Base-by-base conservation (phyloP, 495 filamentous ascomycete genomes). In the Penicillium robsamsonii region DNA sequence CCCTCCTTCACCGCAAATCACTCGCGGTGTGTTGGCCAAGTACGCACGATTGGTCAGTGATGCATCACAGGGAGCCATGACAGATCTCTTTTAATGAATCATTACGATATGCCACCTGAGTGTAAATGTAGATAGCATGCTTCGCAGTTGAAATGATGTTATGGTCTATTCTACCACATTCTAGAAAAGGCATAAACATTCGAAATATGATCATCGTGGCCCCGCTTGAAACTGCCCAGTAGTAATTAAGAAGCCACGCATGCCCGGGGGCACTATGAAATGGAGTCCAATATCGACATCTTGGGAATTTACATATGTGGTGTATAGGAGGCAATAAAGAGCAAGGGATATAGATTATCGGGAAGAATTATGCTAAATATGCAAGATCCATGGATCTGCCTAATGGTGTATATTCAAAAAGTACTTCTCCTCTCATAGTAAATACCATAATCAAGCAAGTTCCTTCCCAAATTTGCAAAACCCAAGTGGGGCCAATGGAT, bases 21-120 rank as follows among this genome's bases (percentile, higher is more conserved):
- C 87, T 59, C 83, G 94, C 35, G 94, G 94, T 45, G 87, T 86
- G 46, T 65, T 98, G 72, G 93, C 90, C 11, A 98, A 98, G 79
- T 98, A 97, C 76, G 90, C 88, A 35, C 68, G 72, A 35, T 66
- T 90, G 63, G 87, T 90, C 7, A 84, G 85, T 27, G 87, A 90
- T 79, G 87, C 87, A 45, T 87, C 84, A 66, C 81, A 86, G 64
- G 87, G 87, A 48, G 82, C 76, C n/a, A 76, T 82, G 75, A 82
- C 79, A 12, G 79, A 82, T 70, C 58, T 78, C 9, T 78, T 78
- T 41, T 78, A 59, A 51, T 45, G 48, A 50, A 35, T 38, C 24
- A 53, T 54, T 38, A 53, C 15, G 29, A 53, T 42, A 45, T 46
- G 13, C 5, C 33, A 38, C 17, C 13, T 25, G 12, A 37, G 18